These are phyloP conservation scores for Begonia masoniana DNA, from an alignment of 306 rosid species.

Conservation along the genomic window DNA sequence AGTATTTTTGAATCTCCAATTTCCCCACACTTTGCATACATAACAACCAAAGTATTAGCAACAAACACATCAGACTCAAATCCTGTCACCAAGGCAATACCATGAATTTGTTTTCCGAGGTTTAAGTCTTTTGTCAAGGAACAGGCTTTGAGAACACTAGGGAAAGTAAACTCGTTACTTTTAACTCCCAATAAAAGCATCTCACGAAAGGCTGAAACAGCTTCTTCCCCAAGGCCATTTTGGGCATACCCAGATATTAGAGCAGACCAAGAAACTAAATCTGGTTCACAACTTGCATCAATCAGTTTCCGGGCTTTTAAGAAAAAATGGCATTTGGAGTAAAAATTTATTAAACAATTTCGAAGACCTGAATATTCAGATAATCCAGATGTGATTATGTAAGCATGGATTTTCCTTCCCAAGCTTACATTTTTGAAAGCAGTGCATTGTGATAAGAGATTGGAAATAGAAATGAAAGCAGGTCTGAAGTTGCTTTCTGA, in stretches of 20 bases:
- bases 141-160: constrained; percentile 72
- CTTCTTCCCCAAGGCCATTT: constrained; percentile 49
- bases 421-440: constrained; percentile 33
- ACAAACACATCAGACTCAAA: constrained; percentile 70
- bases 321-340: constrained; percentile 32
- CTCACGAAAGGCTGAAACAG: constrained; percentile 41
- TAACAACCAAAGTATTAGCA: constrained; percentile 64
- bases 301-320: constrained; percentile 52
- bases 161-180: constrained; percentile 61
- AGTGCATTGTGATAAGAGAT: constrained; percentile 39
- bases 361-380: constrained; percentile 26
- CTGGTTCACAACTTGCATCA: constrained; percentile 43
- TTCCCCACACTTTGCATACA: constrained; percentile 68
- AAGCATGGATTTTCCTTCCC: constrained; percentile 60
- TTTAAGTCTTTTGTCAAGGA: constrained; percentile 36
- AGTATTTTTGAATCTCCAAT: constrained; percentile 49
- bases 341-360: constrained; percentile 33
- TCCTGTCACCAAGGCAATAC: constrained; percentile 41
- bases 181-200: constrained; percentile 43
- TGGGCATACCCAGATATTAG: constrained; percentile 68
- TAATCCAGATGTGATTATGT: constrained; percentile 49
- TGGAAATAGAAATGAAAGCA: constrained; percentile 20
- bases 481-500: constrained; percentile 2
- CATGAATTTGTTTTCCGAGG: constrained; percentile 57
- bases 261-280: constrained; percentile 70